phyloP scores from a whole-genome alignment of 1,284 basidiomycete species.

The Athelia sp. region DNA sequence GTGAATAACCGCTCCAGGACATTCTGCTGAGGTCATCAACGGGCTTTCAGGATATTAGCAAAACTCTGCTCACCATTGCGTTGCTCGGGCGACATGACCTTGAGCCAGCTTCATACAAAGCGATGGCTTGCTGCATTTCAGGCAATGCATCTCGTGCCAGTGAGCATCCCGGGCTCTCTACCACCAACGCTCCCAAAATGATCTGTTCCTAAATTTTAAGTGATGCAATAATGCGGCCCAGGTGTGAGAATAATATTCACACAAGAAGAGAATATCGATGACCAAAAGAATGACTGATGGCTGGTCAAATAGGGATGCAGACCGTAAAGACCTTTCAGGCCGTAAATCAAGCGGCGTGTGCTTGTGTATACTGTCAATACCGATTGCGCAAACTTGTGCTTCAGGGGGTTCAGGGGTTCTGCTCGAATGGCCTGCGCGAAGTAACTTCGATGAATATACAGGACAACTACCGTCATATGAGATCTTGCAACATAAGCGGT shows the following conservation, averaged over 20 bases:
- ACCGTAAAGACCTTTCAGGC: constrained; percentile 32
- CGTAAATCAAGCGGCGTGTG: constrained; percentile 35
- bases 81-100: constrained; percentile 30
- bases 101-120: constrained; percentile 40
- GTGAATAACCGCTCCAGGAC: too few species aligned
- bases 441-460: constrained; percentile 50
- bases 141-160: constrained; percentile 34
- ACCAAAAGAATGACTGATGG: constrained; percentile 49
- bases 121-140: constrained; percentile 31
- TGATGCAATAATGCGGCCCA: neutral
- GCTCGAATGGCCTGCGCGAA: constrained; percentile 43
- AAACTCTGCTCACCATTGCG: constrained; percentile 28
- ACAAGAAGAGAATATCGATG: constrained; percentile 42
- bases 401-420: constrained; percentile 33
- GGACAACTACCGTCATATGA: constrained; percentile 30
- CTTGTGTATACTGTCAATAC: constrained; percentile 43
- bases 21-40: too few species aligned
- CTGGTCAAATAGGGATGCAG: constrained; percentile 30
- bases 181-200: constrained; percentile 39
- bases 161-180: constrained; percentile 39
- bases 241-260: constrained; percentile 24
- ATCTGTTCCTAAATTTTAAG: constrained; percentile 24
- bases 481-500: constrained; percentile 1
- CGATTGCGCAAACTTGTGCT: constrained; percentile 41
- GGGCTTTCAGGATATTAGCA: too few species aligned